Conservation (phyloP, 2,329 filamentous ascomycete genomes). For the Helotiales sp. region DNA sequence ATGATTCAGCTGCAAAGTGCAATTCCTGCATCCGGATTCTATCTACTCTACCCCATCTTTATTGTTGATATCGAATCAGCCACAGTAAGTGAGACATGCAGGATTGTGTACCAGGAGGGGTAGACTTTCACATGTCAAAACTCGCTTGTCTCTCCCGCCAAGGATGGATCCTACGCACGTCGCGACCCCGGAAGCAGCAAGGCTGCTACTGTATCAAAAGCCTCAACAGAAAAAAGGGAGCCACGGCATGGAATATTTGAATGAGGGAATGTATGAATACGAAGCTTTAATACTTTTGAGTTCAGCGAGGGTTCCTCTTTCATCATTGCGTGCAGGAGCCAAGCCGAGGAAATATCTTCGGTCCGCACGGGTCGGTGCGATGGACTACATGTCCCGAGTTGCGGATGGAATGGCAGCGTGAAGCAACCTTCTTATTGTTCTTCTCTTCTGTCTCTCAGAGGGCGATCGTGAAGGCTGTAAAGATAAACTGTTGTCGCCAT, state of each 20-base stretch:
- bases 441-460: not conserved
- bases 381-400: not conserved
- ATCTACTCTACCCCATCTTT: not conserved
- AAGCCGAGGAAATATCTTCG: not conserved
- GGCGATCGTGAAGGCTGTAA: not conserved
- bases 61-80: not conserved
- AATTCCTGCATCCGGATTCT: not conserved
- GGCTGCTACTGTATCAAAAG: not conserved
- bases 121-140: slow-evolving; percentile 2
- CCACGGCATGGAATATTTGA: not conserved
- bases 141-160: not conserved
- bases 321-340: not conserved
- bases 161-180: slow-evolving; percentile 4
- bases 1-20: not conserved
- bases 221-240: not conserved
- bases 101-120: not conserved
- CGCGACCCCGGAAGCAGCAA: not conserved
- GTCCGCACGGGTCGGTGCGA: slow-evolving; percentile 1
- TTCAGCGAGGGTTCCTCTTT: not conserved
- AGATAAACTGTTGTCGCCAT: not conserved
- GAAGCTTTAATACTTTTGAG: not conserved
- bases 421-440: not conserved
- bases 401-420: not conserved
- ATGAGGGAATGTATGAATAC: not conserved
- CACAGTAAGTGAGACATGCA: not conserved